These are phyloP conservation scores for Cucurbita argyrosperma DNA, from an alignment of 306 rosid species.

Conservation along the genomic window DNA sequence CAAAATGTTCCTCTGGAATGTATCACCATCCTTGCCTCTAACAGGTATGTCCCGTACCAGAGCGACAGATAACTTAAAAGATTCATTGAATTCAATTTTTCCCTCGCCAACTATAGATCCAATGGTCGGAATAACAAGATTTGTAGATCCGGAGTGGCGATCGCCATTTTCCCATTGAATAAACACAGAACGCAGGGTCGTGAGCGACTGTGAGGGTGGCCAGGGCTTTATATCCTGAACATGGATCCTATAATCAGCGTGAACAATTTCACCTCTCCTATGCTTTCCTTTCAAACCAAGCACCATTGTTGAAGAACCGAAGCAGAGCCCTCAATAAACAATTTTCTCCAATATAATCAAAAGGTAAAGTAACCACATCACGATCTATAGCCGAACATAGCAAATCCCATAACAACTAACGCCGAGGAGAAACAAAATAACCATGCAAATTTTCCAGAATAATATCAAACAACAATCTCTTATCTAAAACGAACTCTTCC, in stretches of 20 bases:
- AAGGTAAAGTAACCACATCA: slow-evolving; percentile 11
- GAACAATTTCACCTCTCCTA: slow-evolving; percentile 41
- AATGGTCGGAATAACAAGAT: slow-evolving; percentile 43
- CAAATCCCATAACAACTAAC: neutral
- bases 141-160: slow-evolving; percentile 70
- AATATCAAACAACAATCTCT: neutral
- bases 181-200: slow-evolving; percentile 52
- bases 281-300: slow-evolving; percentile 56
- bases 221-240: slow-evolving; percentile 85
- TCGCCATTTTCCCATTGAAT: slow-evolving; percentile 93
- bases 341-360: slow-evolving; percentile 16
- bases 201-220: slow-evolving; percentile 84
- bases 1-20: slow-evolving; percentile 64
- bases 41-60: slow-evolving; percentile 54
- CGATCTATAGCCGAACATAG: slow-evolving; percentile 11
- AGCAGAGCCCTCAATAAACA: slow-evolving; percentile 5
- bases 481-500: neutral
- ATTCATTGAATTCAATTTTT: slow-evolving; percentile 60
- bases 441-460: neutral
- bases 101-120: slow-evolving; percentile 66
- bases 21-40: slow-evolving; percentile 41
- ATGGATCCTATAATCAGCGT: slow-evolving; percentile 47
- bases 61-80: slow-evolving; percentile 62
- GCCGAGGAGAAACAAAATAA: neutral
- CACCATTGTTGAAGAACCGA: slow-evolving; percentile 32